Conservation (phyloP, 352 stramenopile genomes). For the Pythium scleroteichum region DNA sequence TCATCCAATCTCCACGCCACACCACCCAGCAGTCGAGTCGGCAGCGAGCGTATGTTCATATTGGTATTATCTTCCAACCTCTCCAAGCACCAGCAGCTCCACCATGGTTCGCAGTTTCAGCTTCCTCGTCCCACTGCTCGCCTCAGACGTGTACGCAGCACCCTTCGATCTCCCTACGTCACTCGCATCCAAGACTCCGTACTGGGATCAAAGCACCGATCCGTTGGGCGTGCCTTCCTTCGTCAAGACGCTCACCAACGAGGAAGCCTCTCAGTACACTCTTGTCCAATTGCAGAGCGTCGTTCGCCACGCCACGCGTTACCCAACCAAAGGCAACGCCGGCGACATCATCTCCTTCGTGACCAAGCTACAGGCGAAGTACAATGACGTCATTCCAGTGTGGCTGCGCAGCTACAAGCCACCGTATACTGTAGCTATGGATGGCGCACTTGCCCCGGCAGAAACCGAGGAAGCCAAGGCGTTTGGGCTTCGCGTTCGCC, state of each 20-base stretch:
- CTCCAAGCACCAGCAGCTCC: no score
- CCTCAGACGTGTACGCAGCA: neutral
- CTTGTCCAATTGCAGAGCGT: slow-evolving; percentile 29
- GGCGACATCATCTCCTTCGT: slow-evolving; percentile 49
- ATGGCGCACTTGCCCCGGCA: slow-evolving; percentile 38
- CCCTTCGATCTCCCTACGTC: slow-evolving; percentile 24
- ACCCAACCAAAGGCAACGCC: slow-evolving; percentile 57
- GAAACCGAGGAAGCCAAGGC: slow-evolving; percentile 26
- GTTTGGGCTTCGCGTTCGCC: slow-evolving; percentile 13
- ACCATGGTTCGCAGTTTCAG: neutral
- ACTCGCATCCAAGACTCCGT: slow-evolving; percentile 27
- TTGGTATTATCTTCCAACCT: no score
- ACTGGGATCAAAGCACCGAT: slow-evolving; percentile 28
- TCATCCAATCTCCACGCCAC: no score
- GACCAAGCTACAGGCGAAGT: slow-evolving; percentile 36
- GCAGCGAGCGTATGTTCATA: no score
- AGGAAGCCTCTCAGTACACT: slow-evolving; percentile 16
- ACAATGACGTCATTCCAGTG: slow-evolving; percentile 31
- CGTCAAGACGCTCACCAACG: neutral
- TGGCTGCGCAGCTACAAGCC: slow-evolving; percentile 69
- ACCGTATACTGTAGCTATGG: slow-evolving; percentile 58
- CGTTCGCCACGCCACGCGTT: slow-evolving; percentile 33
- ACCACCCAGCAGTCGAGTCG: no score
- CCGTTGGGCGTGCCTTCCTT: neutral
- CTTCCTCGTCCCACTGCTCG: neutral